Evolutionary conservation across 345 rosid species (phyloP).

Genomic region (Psidium friedrichsthalianum): DNA sequence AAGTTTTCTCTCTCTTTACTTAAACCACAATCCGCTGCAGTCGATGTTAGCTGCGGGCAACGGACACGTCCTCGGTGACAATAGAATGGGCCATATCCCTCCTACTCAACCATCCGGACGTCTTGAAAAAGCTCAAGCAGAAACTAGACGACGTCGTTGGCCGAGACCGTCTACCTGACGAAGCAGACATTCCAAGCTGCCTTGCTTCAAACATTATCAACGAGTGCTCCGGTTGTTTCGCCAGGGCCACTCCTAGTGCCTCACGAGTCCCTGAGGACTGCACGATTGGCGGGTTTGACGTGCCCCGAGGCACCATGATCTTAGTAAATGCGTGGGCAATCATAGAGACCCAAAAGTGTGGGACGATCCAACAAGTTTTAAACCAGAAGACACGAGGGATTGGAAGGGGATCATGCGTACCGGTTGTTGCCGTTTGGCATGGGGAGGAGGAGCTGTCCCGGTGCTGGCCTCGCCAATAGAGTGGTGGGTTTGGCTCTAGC

Average conservation of each 20-base stretch:
- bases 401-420: neutral
- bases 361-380: conserved; percentile 4
- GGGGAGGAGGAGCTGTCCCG: conserved; percentile 48
- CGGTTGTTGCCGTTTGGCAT: conserved; percentile 39
- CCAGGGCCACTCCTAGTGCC: conserved; percentile 3
- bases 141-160: conserved; percentile 7
- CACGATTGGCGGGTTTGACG: conserved; percentile 2
- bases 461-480: conserved; percentile 31
- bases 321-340: conserved; percentile 11
- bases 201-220: conserved; percentile 6
- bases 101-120: conserved; percentile 9
- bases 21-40: neutral
- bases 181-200: conserved; percentile 8
- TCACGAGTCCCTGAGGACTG: conserved; percentile 11
- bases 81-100: conserved; percentile 18
- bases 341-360: conserved; percentile 2
- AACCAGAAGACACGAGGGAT: conserved; percentile 11
- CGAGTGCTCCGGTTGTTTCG: conserved; percentile 1
- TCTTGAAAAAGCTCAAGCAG: conserved; percentile 5
- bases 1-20: neutral
- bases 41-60: conserved; percentile 7
- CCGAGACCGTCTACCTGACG: neutral
- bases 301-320: conserved; percentile 10
- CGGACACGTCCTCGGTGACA: conserved; percentile 5
- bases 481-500: conserved; percentile 23